Base-by-base conservation (phyloP, 495 filamentous ascomycete species). In the Trichoderma virens region DNA sequence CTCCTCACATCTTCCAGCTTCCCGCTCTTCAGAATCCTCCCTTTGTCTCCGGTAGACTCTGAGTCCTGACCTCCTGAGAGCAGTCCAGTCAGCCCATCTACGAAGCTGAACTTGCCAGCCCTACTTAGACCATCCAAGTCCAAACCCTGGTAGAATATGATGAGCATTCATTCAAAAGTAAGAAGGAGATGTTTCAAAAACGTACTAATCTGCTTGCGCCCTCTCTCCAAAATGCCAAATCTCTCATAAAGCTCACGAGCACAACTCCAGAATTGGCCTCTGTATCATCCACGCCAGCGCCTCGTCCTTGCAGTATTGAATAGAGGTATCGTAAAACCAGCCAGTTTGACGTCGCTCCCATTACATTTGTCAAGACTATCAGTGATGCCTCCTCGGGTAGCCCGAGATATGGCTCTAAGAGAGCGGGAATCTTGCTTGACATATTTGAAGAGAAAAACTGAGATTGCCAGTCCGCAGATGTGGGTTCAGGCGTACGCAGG, bases 161-260 rank as follows among this genome's bases (percentile, higher is more conserved):
- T 47, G n/a, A 38, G 14, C 7, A 31, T n/a, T 45, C 59, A 68
- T 60, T 43, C 63, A 25, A 47, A 1, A 38, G 25, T 9, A 28
- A 39, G 31, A 41, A 64, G 16, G 13, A 2, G 7, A 35, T n/a
- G 28, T 11, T 51, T 25, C 23, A 56, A 27, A 39, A 69, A 78
- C 80, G 65, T 73, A 88, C 85, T 66, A 91, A 70, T 73, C 83
- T 82, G 64, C 81, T 82, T 30, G 80, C 82, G 51, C 82, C 80
- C 4, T 86, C 79, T 59, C 74, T 85, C 92, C 92, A 96, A 71
- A 95, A 95, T 30, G 81, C 76, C 66, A 76, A 81, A 68, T 92
- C 87, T 62, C 89, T 82, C 74, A 95, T 74, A 87, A 97, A 82
- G 76, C 88, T 92, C 66, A 93, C 85, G 0, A 97, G 76, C 18